A percentile compares a stretch with the other conserved stretches of the same genome.
phyloP scores from a whole-genome alignment of 768 basidiomycete genomes.

The Neoboletus subvelutipes region DNA sequence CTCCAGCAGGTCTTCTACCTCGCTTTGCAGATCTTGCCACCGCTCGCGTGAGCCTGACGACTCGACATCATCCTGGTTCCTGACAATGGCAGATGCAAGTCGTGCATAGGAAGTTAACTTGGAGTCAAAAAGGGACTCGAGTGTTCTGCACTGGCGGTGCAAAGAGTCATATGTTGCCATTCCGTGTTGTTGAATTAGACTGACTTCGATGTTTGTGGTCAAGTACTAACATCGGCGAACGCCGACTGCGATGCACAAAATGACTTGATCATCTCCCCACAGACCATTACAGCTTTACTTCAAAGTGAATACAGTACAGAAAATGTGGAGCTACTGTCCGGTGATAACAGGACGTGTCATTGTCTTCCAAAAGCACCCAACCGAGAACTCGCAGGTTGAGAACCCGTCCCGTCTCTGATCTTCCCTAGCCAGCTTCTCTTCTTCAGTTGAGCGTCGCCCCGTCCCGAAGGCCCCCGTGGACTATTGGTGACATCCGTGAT shows the following conservation, averaged over 20 bases:
- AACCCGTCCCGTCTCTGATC: constrained; percentile 47
- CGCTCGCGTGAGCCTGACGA: constrained; percentile 67
- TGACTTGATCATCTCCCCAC: neutral
- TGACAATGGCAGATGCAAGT: constrained; percentile 67
- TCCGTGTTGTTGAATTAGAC: neutral
- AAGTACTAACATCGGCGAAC: constrained; percentile 9
- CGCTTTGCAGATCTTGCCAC: constrained; percentile 81
- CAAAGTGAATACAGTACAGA: constrained; percentile 17
- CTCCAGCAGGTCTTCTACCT: constrained; percentile 80
- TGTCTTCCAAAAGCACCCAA: constrained; percentile 25
- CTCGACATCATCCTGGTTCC: constrained; percentile 58
- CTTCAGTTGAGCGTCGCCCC: constrained; percentile 33
- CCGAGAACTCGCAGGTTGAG: constrained; percentile 21
- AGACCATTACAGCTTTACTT: neutral
- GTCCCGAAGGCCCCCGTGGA: constrained; percentile 39
- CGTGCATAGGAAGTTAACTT: constrained; percentile 91
- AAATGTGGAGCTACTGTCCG: constrained; percentile 11
- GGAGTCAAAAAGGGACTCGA: constrained; percentile 89
- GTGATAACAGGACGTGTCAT: constrained; percentile 17
- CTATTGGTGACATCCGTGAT: constrained; percentile 70
- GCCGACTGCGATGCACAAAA: constrained; percentile 14
- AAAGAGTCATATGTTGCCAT: constrained; percentile 88
- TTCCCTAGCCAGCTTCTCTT: constrained; percentile 73
- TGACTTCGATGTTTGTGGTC: neutral
- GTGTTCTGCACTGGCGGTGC: constrained; percentile 87